These are phyloP conservation scores for Pleurotus djamor DNA, from an alignment of 768 basidiomycete genomes.

Conservation along the genomic window DNA sequence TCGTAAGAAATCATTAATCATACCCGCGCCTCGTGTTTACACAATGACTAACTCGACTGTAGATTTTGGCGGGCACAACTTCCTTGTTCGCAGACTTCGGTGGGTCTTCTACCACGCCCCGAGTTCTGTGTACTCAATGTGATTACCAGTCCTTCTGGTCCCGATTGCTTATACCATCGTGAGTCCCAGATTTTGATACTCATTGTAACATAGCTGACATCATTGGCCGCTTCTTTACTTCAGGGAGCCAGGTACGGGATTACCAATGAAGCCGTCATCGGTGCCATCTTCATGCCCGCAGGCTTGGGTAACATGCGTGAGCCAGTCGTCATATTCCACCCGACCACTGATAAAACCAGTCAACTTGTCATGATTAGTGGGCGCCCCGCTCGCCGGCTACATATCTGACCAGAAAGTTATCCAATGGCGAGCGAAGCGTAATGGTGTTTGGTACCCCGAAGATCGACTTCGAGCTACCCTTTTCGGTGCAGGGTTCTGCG, in stretches of 20 bases:
- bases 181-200: slow-evolving; percentile 11
- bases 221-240: neutral
- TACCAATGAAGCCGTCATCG: slow-evolving; percentile 36
- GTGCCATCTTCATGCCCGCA: slow-evolving; percentile 36
- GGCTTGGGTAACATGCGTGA: slow-evolving; percentile 40
- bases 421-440: slow-evolving; percentile 33
- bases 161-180: slow-evolving; percentile 54
- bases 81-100: slow-evolving; percentile 36
- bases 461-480: slow-evolving; percentile 44
- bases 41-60: neutral
- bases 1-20: slow-evolving; percentile 38
- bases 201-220: no score
- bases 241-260: slow-evolving; percentile 43
- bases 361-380: slow-evolving; percentile 24
- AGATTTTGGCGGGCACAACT: neutral
- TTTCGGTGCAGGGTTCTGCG: slow-evolving; percentile 32
- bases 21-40: no score
- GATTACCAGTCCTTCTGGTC: slow-evolving; percentile 26
- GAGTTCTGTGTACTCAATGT: neutral
- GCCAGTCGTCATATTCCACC: slow-evolving; percentile 6
- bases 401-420: slow-evolving; percentile 41
- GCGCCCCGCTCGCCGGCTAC: slow-evolving; percentile 42
- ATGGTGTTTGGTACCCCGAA: slow-evolving; percentile 48
- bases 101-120: slow-evolving; percentile 14
- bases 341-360: neutral